phyloP scores from a whole-genome alignment of 805 yeast species.

The Komagataella pastoris region DNA sequence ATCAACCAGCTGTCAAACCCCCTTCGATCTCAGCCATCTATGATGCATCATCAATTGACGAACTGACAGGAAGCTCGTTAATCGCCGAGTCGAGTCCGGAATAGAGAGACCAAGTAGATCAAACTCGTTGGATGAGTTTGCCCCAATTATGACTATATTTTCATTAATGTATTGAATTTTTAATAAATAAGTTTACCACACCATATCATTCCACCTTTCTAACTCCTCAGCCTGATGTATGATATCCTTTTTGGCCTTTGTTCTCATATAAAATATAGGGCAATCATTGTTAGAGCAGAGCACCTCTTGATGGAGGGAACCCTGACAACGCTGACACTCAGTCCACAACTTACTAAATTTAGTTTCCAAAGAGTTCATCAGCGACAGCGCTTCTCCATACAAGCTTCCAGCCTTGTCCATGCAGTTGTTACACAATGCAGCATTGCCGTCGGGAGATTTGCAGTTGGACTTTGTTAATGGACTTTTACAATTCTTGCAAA shows the following conservation, averaged over 20 bases:
- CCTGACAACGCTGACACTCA: conserved; percentile 96
- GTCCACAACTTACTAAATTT: conserved; percentile 91
- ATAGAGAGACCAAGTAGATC: neutral
- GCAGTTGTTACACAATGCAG: conserved; percentile 78
- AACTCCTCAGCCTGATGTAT: conserved; percentile 42
- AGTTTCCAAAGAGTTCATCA: conserved; percentile 67
- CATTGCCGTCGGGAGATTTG: conserved; percentile 21
- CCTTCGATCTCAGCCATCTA: neutral
- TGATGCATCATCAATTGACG: neutral
- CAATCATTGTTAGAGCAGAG: conserved; percentile 92
- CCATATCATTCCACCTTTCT: conserved; percentile 49
- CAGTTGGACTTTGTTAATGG: conserved; percentile 43
- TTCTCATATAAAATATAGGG: conserved; percentile 95
- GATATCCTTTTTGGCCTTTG: conserved; percentile 67
- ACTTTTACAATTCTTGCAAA: conserved; percentile 79
- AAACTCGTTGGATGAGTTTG: neutral
- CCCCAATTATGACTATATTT: neutral
- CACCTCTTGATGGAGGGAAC: conserved; percentile 90
- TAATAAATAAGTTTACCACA: conserved; percentile 24
- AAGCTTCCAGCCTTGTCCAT: conserved; percentile 56
- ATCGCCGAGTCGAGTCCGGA: neutral
- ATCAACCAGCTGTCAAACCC: neutral
- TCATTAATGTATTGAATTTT: neutral
- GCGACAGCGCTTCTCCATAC: conserved; percentile 70
- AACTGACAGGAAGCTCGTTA: neutral